Evolutionary conservation across 257 asterid species (phyloP).

Genomic region (Oldenlandia corymbosa): DNA sequence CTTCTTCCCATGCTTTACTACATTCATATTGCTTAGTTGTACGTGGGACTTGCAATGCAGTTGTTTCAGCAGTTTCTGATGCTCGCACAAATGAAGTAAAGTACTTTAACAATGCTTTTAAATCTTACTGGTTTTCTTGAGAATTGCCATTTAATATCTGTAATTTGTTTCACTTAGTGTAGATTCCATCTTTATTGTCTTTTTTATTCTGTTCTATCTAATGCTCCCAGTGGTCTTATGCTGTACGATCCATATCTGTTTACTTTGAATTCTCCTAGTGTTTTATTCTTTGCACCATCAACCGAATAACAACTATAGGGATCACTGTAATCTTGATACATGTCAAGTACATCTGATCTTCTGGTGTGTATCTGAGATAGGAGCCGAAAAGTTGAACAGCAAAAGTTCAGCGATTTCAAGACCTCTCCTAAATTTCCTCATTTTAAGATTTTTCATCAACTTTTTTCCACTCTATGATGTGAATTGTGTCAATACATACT

Average conservation of each 20-base stretch:
- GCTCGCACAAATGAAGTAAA: slow-evolving; percentile 97
- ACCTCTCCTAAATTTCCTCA: not conserved
- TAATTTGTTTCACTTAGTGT: not conserved
- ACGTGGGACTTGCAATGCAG: slow-evolving; percentile 79
- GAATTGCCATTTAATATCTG: too few species aligned
- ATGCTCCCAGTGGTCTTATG: not conserved
- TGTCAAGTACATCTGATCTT: not conserved
- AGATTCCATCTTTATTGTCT: not conserved
- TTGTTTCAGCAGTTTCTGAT: slow-evolving; percentile 84
- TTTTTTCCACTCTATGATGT: not conserved
- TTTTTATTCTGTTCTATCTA: not conserved
- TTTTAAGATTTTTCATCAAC: not conserved
- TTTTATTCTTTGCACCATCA: not conserved
- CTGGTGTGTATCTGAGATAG: not conserved
- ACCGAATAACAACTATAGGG: not conserved
- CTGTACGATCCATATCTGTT: not conserved
- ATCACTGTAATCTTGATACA: not conserved
- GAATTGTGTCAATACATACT: not conserved
- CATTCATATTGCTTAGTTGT: slow-evolving; percentile 81
- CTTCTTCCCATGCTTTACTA: slow-evolving; percentile 74
- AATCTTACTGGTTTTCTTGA: too few species aligned
- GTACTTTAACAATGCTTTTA: slow-evolving; percentile 19
- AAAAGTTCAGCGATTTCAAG: not conserved
- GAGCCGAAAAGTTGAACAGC: not conserved
- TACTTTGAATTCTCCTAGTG: not conserved